Evolutionary conservation across 306 rosid species (phyloP).

Genomic region (Trifolium fragiferum): DNA sequence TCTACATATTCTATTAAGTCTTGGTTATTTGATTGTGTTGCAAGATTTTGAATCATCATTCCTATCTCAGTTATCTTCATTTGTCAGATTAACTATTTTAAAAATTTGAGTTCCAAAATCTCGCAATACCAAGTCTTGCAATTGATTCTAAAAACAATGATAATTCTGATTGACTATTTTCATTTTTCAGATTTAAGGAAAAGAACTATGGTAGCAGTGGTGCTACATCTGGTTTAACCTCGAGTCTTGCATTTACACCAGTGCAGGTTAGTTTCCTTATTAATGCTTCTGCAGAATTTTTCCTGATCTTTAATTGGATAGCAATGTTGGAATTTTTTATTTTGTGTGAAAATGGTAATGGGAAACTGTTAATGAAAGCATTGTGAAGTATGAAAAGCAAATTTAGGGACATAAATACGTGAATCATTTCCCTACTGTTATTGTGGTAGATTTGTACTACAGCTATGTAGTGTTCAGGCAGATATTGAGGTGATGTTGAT

Average conservation of each 20-base stretch:
- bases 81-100: no score
- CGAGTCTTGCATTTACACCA: conserved; percentile 96
- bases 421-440: conserved; percentile 14
- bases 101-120: no score
- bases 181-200: conserved; percentile 81
- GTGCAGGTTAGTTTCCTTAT: conserved; percentile 70
- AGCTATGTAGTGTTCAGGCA: conserved; percentile 1
- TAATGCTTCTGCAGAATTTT: conserved; percentile 3
- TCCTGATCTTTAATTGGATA: conserved; percentile 23
- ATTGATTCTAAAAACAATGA: background rate
- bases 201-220: conserved; percentile 87
- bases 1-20: conserved; percentile 10
- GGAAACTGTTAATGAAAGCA: conserved; percentile 12
- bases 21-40: conserved; percentile 24
- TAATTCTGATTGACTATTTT: conserved; percentile 30
- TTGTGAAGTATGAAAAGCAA: conserved; percentile 2
- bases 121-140: no score
- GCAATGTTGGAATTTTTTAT: background rate
- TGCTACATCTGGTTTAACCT: conserved; percentile 89
- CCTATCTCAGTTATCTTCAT: conserved; percentile 1
- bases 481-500: background rate
- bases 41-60: conserved; percentile 16
- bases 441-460: background rate
- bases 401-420: background rate
- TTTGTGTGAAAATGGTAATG: conserved; percentile 5